Percentiles rank a stretch among this genome's conserved stretches.
phyloP scores from a whole-genome alignment of 1,284 basidiomycete species.

The Ustilago crameri region DNA sequence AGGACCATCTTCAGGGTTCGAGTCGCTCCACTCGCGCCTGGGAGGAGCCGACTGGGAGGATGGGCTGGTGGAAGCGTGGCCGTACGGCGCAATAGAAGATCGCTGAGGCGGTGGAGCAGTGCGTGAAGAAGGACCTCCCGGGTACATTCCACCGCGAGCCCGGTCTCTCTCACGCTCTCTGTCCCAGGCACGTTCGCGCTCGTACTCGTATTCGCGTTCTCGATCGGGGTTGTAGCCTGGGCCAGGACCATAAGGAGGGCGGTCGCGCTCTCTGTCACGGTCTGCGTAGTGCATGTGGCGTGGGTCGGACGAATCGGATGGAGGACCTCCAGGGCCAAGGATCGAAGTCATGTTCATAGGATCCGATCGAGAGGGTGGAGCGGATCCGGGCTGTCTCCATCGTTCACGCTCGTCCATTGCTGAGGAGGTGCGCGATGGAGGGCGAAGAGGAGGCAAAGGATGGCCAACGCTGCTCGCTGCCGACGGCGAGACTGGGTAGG shows the following conservation, averaged over 20 bases:
- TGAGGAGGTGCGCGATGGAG: conserved; percentile 31
- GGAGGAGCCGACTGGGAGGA: conserved; percentile 43
- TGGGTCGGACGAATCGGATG: conserved; percentile 18
- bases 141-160: conserved; percentile 16
- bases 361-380: conserved; percentile 35
- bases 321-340: conserved; percentile 33
- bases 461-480: conserved; percentile 9
- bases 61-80: conserved; percentile 26
- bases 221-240: conserved; percentile 2
- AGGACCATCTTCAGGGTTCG: conserved; percentile 45
- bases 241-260: conserved; percentile 2
- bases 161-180: conserved; percentile 34
- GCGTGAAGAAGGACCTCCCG: conserved; percentile 29
- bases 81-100: conserved; percentile 32
- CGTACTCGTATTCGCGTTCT: conserved; percentile 29
- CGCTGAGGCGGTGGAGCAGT: conserved; percentile 25
- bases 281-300: conserved; percentile 37
- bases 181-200: conserved; percentile 30
- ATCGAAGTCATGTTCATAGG: conserved; percentile 60
- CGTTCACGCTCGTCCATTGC: conserved; percentile 38
- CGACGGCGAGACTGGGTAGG: conserved; percentile 30
- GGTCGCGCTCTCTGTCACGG: conserved; percentile 30
- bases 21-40: conserved; percentile 56
- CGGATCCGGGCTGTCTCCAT: conserved; percentile 25
- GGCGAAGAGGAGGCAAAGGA: conserved; percentile 36